Base-by-base conservation (phyloP, 768 basidiomycete genomes). In the Gloeopeniophorella convolvens region DNA sequence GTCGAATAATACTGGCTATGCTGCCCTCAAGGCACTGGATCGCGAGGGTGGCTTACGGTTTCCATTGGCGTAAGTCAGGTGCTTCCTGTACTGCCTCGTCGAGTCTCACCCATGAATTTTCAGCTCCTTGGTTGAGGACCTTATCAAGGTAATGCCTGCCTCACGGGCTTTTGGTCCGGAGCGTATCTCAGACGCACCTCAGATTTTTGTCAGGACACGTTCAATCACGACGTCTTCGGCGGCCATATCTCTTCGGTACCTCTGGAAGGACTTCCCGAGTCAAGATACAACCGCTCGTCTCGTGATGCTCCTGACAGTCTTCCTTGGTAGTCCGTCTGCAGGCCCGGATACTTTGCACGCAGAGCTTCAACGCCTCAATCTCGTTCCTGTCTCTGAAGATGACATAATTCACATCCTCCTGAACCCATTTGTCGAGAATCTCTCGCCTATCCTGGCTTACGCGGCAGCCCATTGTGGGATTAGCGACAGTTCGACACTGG, bases 151-250 rank as follows among this genome's bases (percentile, higher is more conserved):
- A 59, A 54, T 4, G 10, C n/a, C 13, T 15, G 6, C 15, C 42
- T 41, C 26, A 45, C 33, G 10, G 41, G 23, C 5, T 30, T 20
- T 36, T 8, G 36, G 15, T 26, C n/a, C 28, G 27, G 45, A 15
- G 11, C 23, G 28, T 42, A 26, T 23, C 24, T 36, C 35, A 44
- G 34, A 42, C 15, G 13, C n/a, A 9, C 28, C 48, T 24, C 42
- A 89, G 86, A 76, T 82, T 9, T 89, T 88, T 67, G 65, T 80
- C 56, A 79, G 73, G 39, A 82, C 83, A 1, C 80, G 85, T 45
- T 81, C 83, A 5, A 77, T 89, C 51, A 78, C 77, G 20, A 71
- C 66, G 23, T 42, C 64, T 18, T 63, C 68, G 45, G 78, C 75
- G 16, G 72, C 71, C 45, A 72, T 73, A 58, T 74, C 74, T 28